Evolutionary conservation across 2,329 filamentous ascomycete species (phyloP).

Genomic region (Neurospora sp.): DNA sequence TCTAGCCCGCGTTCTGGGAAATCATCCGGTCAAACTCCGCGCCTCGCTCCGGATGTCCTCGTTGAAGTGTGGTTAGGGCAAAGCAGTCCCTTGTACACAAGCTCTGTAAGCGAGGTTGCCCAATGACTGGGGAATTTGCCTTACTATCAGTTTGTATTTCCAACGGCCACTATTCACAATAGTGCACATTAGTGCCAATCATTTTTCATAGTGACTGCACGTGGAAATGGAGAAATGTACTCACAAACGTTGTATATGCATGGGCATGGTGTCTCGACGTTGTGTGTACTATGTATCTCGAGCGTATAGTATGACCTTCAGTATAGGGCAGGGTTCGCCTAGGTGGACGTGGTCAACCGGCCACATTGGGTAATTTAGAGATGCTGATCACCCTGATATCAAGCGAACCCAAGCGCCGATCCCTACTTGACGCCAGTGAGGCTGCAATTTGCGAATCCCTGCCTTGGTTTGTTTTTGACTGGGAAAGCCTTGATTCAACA

Average conservation of each 20-base stretch:
- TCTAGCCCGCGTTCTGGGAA: background rate
- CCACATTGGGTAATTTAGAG: background rate
- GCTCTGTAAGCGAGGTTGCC: background rate
- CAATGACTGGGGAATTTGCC: background rate
- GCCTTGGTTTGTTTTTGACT: background rate
- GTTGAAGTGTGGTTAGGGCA: background rate
- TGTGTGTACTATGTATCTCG: background rate
- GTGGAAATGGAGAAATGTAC: background rate
- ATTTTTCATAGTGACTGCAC: background rate
- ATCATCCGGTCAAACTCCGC: background rate
- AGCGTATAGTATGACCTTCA: background rate
- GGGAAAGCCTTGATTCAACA: background rate
- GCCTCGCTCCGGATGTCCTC: background rate
- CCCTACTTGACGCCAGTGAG: background rate
- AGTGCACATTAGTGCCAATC: background rate
- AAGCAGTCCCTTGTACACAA: background rate
- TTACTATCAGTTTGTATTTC: background rate
- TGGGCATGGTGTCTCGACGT: background rate
- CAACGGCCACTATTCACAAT: background rate
- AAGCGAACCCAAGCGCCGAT: background rate
- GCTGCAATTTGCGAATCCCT: background rate
- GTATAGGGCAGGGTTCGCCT: background rate
- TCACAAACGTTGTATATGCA: background rate
- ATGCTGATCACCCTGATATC: background rate
- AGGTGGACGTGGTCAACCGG: background rate